Percentiles rank a stretch among this genome's conserved stretches.
Evolutionary conservation across 495 filamentous ascomycete genomes (phyloP).

Genomic region (Parathielavia hyrcaniae): DNA sequence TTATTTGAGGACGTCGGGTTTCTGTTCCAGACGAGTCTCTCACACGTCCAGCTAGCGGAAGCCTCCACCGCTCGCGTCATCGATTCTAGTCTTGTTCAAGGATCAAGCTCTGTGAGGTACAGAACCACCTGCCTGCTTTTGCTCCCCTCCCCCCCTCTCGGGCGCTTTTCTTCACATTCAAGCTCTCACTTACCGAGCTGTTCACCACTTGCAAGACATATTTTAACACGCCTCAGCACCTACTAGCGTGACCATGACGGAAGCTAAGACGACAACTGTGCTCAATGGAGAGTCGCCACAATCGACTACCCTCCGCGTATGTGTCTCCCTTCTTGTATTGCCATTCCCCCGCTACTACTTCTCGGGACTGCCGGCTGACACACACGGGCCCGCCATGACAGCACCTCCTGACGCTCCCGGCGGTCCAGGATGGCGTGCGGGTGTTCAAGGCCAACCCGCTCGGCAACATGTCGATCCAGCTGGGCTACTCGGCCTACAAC

Average conservation of each 20-base stretch:
- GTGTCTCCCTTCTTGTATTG: background rate
- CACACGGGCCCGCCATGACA: constrained; percentile 32
- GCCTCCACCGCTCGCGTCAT: too few species aligned
- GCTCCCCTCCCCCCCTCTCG: too few species aligned
- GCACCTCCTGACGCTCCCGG: constrained; percentile 81
- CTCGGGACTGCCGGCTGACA: constrained; percentile 6
- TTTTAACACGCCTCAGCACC: constrained; percentile 16
- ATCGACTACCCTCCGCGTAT: constrained; percentile 27
- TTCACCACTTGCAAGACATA: constrained; percentile 12
- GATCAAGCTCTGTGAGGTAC: too few species aligned
- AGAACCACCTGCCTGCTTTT: too few species aligned
- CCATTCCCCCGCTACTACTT: too few species aligned
- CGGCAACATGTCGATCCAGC: constrained; percentile 71
- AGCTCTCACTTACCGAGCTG: background rate
- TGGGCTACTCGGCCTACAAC: constrained; percentile 62
- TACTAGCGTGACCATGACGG: constrained; percentile 22
- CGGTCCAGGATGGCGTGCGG: constrained; percentile 70
- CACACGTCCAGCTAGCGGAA: too few species aligned
- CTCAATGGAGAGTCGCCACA: constrained; percentile 31
- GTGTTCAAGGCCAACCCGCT: constrained; percentile 73
- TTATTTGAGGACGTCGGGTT: background rate
- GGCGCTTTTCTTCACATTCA: background rate
- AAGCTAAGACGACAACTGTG: constrained; percentile 13
- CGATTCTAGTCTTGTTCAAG: too few species aligned
- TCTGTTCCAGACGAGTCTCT: background rate